A percentile compares a stretch with the other conserved stretches of the same genome.
Conservation (phyloP, 331 rosid genomes). For the Spiraea crenata region DNA sequence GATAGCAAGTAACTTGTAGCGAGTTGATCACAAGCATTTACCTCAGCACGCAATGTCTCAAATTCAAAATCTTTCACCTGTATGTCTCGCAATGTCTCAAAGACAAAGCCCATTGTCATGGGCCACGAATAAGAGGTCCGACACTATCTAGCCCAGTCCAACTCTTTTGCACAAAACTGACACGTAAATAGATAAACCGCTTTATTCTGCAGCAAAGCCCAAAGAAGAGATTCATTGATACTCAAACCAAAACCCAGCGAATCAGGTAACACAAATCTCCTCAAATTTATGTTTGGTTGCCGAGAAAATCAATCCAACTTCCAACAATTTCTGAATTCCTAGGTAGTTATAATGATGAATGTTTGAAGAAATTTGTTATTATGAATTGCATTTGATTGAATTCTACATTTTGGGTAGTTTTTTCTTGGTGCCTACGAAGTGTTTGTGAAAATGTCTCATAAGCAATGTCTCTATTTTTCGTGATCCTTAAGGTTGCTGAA, state of each 20-base stretch:
- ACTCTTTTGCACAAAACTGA: background rate
- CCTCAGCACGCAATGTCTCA: no score
- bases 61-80: no score
- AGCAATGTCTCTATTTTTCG: background rate
- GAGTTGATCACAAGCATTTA: no score
- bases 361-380: background rate
- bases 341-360: background rate
- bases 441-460: slow-evolving; percentile 14
- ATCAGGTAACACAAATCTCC: background rate
- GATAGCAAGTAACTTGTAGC: no score
- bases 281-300: background rate
- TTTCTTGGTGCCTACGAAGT: background rate
- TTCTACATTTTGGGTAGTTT: background rate
- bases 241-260: background rate
- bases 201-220: background rate
- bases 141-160: background rate
- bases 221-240: background rate
- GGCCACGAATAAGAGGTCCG: no score
- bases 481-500: background rate
- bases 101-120: background rate
- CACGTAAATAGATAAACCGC: background rate
- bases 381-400: background rate
- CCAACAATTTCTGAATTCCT: background rate
- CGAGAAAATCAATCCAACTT: background rate
- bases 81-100: background rate